Evolutionary conservation across 768 basidiomycete species (phyloP).

Genomic region (Pleurotus cornucopiae): DNA sequence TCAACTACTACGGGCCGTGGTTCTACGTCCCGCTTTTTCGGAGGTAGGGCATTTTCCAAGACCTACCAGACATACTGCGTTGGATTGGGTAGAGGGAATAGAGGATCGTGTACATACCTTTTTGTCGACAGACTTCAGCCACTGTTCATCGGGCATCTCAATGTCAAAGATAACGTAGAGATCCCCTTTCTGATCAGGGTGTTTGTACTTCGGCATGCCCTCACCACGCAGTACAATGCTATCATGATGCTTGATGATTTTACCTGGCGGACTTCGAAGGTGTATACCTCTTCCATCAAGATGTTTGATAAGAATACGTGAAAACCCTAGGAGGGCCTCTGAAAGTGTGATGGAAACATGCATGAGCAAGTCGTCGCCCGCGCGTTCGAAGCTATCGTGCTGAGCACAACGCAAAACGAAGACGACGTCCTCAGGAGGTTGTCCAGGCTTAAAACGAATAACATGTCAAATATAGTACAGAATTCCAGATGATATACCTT

Average conservation of each 20-base stretch:
- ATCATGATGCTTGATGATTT: conserved; percentile 71
- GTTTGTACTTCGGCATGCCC: conserved; percentile 83
- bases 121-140: conserved; percentile 64
- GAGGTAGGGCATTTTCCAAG: conserved; percentile 64
- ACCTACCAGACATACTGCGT: conserved; percentile 35
- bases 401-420: conserved; percentile 67
- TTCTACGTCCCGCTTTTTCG: conserved; percentile 70
- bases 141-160: conserved; percentile 82
- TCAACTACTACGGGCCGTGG: conserved; percentile 71
- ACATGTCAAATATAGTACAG: conserved; percentile 9
- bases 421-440: conserved; percentile 87
- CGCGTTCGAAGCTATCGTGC: conserved; percentile 81
- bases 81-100: not conserved
- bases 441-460: conserved; percentile 59
- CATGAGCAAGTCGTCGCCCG: conserved; percentile 76
- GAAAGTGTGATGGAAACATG: conserved; percentile 85
- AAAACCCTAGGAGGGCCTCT: conserved; percentile 94
- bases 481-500: conserved; percentile 11
- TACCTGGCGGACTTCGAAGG: conserved; percentile 68
- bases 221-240: conserved; percentile 76
- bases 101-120: conserved; percentile 34
- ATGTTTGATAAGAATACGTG: conserved; percentile 84
- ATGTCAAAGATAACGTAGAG: conserved; percentile 79
- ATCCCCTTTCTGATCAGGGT: conserved; percentile 67
- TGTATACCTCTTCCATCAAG: conserved; percentile 91